Percentiles rank a stretch among this genome's conserved stretches.
phyloP scores from a whole-genome alignment of 1,139 yeast genomes.

The Kodamaea derodonti region DNA sequence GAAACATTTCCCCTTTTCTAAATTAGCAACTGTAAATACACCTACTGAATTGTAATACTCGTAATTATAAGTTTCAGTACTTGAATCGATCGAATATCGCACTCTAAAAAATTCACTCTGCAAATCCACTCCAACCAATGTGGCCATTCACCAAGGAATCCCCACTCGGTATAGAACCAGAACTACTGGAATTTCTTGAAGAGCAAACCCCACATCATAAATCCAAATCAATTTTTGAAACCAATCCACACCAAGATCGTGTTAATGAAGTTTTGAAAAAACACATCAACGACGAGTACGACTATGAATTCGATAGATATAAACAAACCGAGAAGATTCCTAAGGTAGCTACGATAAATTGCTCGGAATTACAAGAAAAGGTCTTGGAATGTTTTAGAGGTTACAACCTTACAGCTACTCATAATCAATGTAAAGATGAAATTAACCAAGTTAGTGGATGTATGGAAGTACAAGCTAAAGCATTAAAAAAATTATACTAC shows the following conservation, averaged over 20 bases:
- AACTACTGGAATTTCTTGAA: constrained; percentile 28
- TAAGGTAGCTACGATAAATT: constrained; percentile 32
- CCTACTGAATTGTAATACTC: too few relatives aligned
- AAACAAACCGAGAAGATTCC: constrained; percentile 26
- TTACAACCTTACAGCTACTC: constrained; percentile 24
- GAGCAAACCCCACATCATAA: constrained; percentile 29
- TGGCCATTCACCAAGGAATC: neutral
- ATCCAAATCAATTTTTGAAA: constrained; percentile 24
- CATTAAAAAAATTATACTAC: constrained; percentile 33
- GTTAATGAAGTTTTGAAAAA: constrained; percentile 27
- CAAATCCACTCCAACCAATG: too few relatives aligned
- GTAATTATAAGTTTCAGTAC: too few relatives aligned
- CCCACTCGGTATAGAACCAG: constrained; percentile 24
- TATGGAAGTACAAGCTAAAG: constrained; percentile 32
- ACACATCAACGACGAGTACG: constrained; percentile 16
- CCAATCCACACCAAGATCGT: constrained; percentile 24
- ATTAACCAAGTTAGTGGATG: constrained; percentile 27
- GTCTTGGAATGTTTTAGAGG: constrained; percentile 37
- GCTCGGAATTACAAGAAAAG: constrained; percentile 40
- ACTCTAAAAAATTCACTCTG: too few relatives aligned
- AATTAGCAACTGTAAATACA: too few relatives aligned
- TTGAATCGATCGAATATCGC: too few relatives aligned
- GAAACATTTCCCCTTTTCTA: too few relatives aligned
- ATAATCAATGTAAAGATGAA: constrained; percentile 29
- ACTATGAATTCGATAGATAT: constrained; percentile 30